phyloP scores from a whole-genome alignment of 2,329 filamentous ascomycete species.

The Botryotinia convoluta region DNA sequence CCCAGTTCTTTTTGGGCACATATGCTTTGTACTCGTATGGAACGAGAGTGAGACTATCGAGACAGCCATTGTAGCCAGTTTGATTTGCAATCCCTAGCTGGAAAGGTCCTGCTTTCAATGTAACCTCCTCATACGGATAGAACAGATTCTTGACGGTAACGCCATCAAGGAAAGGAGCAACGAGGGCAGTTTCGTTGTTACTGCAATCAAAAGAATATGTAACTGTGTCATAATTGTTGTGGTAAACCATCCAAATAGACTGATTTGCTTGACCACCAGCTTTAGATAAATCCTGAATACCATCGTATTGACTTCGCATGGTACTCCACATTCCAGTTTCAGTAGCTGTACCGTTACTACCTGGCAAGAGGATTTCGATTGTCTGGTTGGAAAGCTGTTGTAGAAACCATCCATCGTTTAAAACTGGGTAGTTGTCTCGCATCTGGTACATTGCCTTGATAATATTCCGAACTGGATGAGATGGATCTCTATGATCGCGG shows the following conservation, averaged over 20 bases:
- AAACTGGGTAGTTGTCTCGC: slow-evolving; percentile 52
- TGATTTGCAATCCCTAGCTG: slow-evolving; percentile 49
- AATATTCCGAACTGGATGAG: slow-evolving; percentile 58
- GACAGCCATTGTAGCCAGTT: slow-evolving; percentile 54
- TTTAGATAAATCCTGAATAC: slow-evolving; percentile 51
- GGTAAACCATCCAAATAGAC: slow-evolving; percentile 51
- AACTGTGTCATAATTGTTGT: slow-evolving; percentile 48
- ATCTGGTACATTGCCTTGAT: slow-evolving; percentile 62
- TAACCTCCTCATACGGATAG: slow-evolving; percentile 57
- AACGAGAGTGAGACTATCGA: slow-evolving; percentile 51
- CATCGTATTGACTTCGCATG: slow-evolving; percentile 48
- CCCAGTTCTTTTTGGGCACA: slow-evolving; percentile 51
- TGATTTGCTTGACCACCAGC: slow-evolving; percentile 44
- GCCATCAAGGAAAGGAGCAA: slow-evolving; percentile 54
- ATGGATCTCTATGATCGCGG: slow-evolving; percentile 61
- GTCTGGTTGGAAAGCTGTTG: slow-evolving; percentile 57
- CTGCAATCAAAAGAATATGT: slow-evolving; percentile 58
- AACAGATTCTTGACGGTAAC: slow-evolving; percentile 62
- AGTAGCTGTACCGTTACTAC: slow-evolving; percentile 51
- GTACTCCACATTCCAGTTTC: slow-evolving; percentile 62
- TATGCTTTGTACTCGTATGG: slow-evolving; percentile 57
- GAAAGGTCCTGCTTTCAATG: slow-evolving; percentile 46
- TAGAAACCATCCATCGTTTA: slow-evolving; percentile 59
- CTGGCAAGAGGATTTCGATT: slow-evolving; percentile 48
- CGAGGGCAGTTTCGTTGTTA: slow-evolving; percentile 44